phyloP scores from a whole-genome alignment of 2,329 filamentous ascomycete genomes.

The Colletotrichum sp. region DNA sequence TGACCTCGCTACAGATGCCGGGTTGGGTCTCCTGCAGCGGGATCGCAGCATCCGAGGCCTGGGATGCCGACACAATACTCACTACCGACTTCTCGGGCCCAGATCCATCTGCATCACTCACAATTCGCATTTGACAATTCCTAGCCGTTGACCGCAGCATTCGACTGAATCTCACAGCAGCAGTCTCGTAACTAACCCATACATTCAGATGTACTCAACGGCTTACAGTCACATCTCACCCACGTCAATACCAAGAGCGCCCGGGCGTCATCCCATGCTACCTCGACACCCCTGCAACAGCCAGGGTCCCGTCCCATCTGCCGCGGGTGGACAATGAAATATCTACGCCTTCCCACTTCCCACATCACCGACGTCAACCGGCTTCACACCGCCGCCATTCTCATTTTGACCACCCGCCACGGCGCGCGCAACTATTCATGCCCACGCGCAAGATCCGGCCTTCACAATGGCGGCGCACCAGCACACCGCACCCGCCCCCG shows the following conservation, averaged over 20 bases:
- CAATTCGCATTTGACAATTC: background rate
- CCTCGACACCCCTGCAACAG: background rate
- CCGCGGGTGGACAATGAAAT: background rate
- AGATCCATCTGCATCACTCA: background rate
- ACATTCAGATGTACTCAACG: rapidly evolving
- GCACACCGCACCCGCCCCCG: background rate
- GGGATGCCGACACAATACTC: background rate
- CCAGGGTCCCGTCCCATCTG: background rate
- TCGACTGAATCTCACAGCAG: background rate
- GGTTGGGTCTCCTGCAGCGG: background rate
- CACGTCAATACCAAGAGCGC: background rate
- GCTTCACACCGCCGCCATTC: background rate
- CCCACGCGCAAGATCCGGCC: background rate
- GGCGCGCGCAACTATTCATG: background rate
- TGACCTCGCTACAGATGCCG: background rate
- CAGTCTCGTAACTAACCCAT: background rate
- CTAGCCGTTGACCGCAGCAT: background rate
- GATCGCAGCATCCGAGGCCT: background rate
- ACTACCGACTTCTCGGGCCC: background rate
- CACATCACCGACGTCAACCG: background rate
- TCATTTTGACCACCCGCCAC: rapidly evolving
- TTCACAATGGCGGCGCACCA: background rate
- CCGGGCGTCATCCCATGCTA: background rate
- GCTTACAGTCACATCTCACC: background rate
- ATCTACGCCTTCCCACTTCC: background rate